phyloP scores from a whole-genome alignment of 306 rosid species.

The Cucumis hystrix region DNA sequence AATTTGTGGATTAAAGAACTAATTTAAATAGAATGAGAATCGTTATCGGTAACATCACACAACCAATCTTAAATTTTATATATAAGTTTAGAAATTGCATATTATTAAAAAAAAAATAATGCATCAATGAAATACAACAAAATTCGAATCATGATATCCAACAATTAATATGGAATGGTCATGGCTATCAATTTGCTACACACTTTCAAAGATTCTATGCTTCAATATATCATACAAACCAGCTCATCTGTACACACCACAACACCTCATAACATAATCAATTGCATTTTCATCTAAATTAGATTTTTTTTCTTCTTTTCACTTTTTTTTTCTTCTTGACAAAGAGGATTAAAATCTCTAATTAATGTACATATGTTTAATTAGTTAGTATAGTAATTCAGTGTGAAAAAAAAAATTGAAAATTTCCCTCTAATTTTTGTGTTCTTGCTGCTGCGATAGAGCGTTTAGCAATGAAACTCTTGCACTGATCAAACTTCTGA shows the following conservation, averaged over 20 bases:
- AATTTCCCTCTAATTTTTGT: neutral
- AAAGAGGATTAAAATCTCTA: neutral
- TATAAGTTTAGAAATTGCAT: too few species aligned
- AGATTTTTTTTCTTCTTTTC: neutral
- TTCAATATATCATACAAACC: neutral
- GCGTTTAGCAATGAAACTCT: conserved; percentile 57
- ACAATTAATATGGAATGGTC: neutral
- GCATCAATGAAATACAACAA: too few species aligned
- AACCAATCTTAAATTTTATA: too few species aligned
- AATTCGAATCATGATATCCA: neutral
- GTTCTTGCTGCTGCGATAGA: conserved; percentile 24
- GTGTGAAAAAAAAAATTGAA: neutral
- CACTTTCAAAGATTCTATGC: neutral
- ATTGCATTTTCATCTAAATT: neutral
- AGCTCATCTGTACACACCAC: neutral
- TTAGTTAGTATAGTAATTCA: neutral
- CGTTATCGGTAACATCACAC: too few species aligned
- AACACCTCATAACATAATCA: neutral
- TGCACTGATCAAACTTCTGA: conserved; percentile 56
- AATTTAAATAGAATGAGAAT: too few species aligned
- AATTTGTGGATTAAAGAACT: too few species aligned
- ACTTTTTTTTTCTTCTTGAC: neutral
- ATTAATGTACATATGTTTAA: neutral
- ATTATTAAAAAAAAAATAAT: too few species aligned
- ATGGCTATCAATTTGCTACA: neutral